Evolutionary conservation across 2,329 filamentous ascomycete genomes (phyloP).

Genomic region (Trichoderma aggressivum): DNA sequence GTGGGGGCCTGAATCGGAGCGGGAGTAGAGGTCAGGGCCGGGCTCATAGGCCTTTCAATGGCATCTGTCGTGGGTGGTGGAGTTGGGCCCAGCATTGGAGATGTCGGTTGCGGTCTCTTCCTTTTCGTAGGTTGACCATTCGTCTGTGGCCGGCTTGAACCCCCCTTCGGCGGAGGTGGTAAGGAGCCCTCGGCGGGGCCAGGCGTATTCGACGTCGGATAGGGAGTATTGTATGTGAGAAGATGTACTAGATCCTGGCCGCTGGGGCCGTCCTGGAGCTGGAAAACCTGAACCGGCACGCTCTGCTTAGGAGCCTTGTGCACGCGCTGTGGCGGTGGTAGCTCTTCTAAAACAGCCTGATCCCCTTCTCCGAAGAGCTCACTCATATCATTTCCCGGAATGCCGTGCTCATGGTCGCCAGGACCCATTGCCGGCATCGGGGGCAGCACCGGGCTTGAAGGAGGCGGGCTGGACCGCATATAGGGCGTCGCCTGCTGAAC

Average conservation of each 20-base stretch:
- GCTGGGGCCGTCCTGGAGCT: constrained; percentile 35
- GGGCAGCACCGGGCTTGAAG: constrained; percentile 76
- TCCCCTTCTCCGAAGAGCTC: constrained; percentile 64
- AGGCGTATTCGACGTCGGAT: constrained; percentile 21
- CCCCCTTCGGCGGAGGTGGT: constrained; percentile 27
- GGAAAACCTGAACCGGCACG: constrained; percentile 44
- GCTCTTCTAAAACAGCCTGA: constrained; percentile 36
- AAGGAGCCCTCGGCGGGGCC: constrained; percentile 23
- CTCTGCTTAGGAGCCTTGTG: constrained; percentile 35
- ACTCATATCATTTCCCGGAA: constrained; percentile 76
- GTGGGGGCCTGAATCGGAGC: neutral
- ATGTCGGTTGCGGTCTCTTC: constrained; percentile 20
- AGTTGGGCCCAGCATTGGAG: constrained; percentile 32
- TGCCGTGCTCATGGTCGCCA: constrained; percentile 74
- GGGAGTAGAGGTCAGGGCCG: constrained; percentile 6
- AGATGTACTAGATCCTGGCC: constrained; percentile 38
- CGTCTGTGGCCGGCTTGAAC: constrained; percentile 17
- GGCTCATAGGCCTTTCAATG: constrained; percentile 33
- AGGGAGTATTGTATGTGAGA: constrained; percentile 28
- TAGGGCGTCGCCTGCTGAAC: constrained; percentile 61
- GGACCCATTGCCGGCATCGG: constrained; percentile 52
- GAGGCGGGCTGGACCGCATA: constrained; percentile 58
- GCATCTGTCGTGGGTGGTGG: constrained; percentile 40
- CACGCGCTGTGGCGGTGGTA: neutral
- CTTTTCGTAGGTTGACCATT: constrained; percentile 22